A percentile compares a stretch with the other conserved stretches of the same genome.
phyloP scores from a whole-genome alignment of 495 filamentous ascomycete species.

The Schizothecium vesticola region DNA sequence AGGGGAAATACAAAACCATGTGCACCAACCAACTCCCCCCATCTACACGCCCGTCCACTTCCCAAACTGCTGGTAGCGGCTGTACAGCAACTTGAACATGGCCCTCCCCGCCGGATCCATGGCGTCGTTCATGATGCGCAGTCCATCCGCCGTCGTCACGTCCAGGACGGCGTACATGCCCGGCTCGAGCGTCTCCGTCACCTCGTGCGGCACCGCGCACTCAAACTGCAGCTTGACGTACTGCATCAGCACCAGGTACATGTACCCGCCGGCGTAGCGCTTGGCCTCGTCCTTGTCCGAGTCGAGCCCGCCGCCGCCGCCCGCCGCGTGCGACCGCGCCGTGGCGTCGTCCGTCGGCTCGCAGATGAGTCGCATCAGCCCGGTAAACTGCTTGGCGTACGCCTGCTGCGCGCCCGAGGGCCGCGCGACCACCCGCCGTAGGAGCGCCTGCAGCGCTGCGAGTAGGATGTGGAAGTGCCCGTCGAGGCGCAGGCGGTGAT shows the following conservation, averaged over 20 bases:
- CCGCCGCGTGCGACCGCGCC: conserved; percentile 34
- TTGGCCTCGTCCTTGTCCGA: conserved; percentile 74
- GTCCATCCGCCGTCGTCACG: conserved; percentile 55
- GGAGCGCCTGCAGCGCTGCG: conserved; percentile 55
- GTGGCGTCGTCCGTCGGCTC: conserved; percentile 74
- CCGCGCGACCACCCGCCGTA: conserved; percentile 53
- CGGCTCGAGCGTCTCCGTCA: conserved; percentile 63
- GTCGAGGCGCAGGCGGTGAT: conserved; percentile 41
- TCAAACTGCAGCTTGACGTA: conserved; percentile 66
- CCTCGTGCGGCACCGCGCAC: conserved; percentile 38
- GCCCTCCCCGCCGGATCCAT: conserved; percentile 64
- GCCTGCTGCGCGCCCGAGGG: conserved; percentile 16
- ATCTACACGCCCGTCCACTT: conserved; percentile 58
- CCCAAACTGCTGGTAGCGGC: conserved; percentile 62
- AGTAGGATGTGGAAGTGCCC: conserved; percentile 64
- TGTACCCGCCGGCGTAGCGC: conserved; percentile 66
- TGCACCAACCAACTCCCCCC: background rate
- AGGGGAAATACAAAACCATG: background rate
- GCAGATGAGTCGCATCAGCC: conserved; percentile 70
- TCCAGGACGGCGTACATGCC: conserved; percentile 69
- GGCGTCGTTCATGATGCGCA: conserved; percentile 62
- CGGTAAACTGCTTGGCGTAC: conserved; percentile 59
- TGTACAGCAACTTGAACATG: conserved; percentile 67
- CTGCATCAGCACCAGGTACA: conserved; percentile 65
- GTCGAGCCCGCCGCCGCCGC: conserved; percentile 39